phyloP scores from a whole-genome alignment of 1,284 basidiomycete genomes.

The Hemileia vastatrix region DNA sequence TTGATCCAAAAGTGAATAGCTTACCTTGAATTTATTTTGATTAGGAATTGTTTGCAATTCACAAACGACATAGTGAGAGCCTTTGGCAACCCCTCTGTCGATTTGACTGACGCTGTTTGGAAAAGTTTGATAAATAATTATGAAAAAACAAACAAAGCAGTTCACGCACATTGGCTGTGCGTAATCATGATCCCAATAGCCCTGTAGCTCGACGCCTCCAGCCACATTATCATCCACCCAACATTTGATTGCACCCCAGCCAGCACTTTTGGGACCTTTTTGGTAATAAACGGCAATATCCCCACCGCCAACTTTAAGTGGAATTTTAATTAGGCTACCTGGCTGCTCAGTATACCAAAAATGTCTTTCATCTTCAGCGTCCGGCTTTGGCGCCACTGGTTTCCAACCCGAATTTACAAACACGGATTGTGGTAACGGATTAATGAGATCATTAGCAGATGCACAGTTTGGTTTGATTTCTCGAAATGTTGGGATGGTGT shows the following conservation, averaged over 20 bases:
- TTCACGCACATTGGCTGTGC: conserved; percentile 47
- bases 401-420: conserved; percentile 86
- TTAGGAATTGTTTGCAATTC: conserved; percentile 46
- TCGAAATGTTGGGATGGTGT: conserved; percentile 56
- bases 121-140: background rate
- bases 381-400: conserved; percentile 57
- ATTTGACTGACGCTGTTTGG: conserved; percentile 47
- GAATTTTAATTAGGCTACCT: conserved; percentile 64
- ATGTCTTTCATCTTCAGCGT: conserved; percentile 53
- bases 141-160: background rate
- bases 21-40: conserved; percentile 20
- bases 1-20: too few species aligned
- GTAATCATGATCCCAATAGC: conserved; percentile 47
- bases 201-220: conserved; percentile 51
- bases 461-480: conserved; percentile 83
- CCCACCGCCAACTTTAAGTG: conserved; percentile 61
- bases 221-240: conserved; percentile 52
- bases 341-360: conserved; percentile 79
- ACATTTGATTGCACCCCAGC: conserved; percentile 59
- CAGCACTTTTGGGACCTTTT: conserved; percentile 52
- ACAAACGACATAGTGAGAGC: conserved; percentile 79
- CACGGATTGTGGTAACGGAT: conserved; percentile 75
- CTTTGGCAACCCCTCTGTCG: conserved; percentile 62
- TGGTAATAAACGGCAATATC: conserved; percentile 71
- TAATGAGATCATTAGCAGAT: conserved; percentile 84